phyloP scores from a whole-genome alignment of 2,329 filamentous ascomycete genomes.

The Hymenoscyphus fructigenus region DNA sequence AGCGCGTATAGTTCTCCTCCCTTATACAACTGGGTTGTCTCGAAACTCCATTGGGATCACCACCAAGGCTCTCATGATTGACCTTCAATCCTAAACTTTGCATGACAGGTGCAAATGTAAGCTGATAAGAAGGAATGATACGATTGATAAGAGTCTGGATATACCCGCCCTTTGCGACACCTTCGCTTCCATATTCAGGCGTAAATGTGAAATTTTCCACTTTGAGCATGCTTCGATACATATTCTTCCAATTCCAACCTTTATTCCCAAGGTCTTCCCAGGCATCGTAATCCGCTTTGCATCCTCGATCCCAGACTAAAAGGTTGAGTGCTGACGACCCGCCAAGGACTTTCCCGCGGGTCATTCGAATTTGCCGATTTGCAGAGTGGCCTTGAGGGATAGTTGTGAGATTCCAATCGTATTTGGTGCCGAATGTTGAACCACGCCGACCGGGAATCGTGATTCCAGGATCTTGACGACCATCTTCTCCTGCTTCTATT shows the following conservation, averaged over 20 bases:
- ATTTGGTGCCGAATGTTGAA: slow-evolving; percentile 38
- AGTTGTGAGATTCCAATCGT: slow-evolving; percentile 44
- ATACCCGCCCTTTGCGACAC: slow-evolving; percentile 40
- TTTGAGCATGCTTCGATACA: slow-evolving; percentile 32
- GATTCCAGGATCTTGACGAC: slow-evolving; percentile 38
- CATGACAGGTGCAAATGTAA: slow-evolving; percentile 47
- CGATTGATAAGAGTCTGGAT: slow-evolving; percentile 43
- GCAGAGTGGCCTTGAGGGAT: slow-evolving; percentile 37
- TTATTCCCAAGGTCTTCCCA: slow-evolving; percentile 44
- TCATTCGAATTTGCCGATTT: slow-evolving; percentile 21
- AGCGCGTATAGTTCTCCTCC: slow-evolving; percentile 47
- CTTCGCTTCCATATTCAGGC: slow-evolving; percentile 23
- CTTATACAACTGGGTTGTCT: slow-evolving; percentile 51
- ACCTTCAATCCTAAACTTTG: slow-evolving; percentile 44
- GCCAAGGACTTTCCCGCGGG: slow-evolving; percentile 31
- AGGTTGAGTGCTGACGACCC: slow-evolving; percentile 39
- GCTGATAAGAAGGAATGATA: slow-evolving; percentile 45
- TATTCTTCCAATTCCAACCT: slow-evolving; percentile 43
- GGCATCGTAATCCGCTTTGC: slow-evolving; percentile 36
- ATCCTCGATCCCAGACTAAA: slow-evolving; percentile 28
- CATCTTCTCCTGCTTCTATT: slow-evolving; percentile 31
- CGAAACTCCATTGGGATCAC: slow-evolving; percentile 50
- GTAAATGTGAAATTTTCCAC: slow-evolving; percentile 19
- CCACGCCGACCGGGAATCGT: slow-evolving; percentile 40
- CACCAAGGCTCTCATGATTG: slow-evolving; percentile 48